phyloP scores from a whole-genome alignment of 2,329 filamentous ascomycete species.

The Fusarium chaquense region DNA sequence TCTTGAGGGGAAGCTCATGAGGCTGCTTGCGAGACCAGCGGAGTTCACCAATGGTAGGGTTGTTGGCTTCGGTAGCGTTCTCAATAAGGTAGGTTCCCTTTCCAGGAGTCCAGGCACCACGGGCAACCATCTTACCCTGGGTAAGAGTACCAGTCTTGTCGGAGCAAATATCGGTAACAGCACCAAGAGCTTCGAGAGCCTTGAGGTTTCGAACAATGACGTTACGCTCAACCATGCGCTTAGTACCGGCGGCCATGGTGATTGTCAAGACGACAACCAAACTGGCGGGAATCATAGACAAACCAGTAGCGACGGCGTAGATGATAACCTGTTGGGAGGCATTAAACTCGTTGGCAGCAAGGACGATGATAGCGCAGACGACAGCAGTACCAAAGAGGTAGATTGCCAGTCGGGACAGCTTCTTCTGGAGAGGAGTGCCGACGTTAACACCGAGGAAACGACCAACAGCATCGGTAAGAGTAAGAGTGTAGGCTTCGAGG shows the following conservation, averaged over 20 bases:
- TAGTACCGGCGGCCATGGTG: conserved; percentile 67
- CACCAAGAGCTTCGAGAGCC: conserved; percentile 69
- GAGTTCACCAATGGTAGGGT: conserved; percentile 66
- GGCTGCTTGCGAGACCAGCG: conserved; percentile 55
- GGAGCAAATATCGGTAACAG: conserved; percentile 68
- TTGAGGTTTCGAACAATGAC: conserved; percentile 66
- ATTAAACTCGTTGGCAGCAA: conserved; percentile 72
- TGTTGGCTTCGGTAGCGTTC: conserved; percentile 65
- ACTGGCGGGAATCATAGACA: conserved; percentile 65
- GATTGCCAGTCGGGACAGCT: conserved; percentile 75
- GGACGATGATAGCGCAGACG: conserved; percentile 75
- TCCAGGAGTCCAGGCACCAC: conserved; percentile 69
- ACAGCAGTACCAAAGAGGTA: conserved; percentile 75
- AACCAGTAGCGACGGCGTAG: conserved; percentile 60
- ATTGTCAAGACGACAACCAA: conserved; percentile 67
- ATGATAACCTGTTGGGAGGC: conserved; percentile 69
- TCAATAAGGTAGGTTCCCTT: conserved; percentile 69
- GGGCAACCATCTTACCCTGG: conserved; percentile 73
- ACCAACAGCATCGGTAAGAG: conserved; percentile 68
- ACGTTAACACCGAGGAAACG: conserved; percentile 75
- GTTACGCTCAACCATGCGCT: conserved; percentile 64
- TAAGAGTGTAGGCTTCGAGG: conserved; percentile 60
- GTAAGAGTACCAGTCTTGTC: conserved; percentile 72
- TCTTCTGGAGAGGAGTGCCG: conserved; percentile 76
- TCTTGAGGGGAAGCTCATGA: conserved; percentile 55